Conservation (phyloP, 2,329 filamentous ascomycete species). For the Aspergillus sp. region DNA sequence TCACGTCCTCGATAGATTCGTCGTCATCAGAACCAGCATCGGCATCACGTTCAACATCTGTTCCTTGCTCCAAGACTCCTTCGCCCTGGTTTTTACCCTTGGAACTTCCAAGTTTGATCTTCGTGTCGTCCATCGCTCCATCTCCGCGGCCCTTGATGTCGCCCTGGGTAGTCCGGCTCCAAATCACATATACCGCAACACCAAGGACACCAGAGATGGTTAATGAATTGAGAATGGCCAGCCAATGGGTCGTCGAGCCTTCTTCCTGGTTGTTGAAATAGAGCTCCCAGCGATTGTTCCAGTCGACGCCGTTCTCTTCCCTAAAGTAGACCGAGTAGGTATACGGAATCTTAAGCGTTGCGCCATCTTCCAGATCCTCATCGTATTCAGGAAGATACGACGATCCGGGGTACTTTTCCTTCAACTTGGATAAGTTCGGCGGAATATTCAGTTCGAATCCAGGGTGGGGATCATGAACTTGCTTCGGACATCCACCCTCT, state of each 20-base stretch:
- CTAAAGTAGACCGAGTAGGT: conserved; percentile 88
- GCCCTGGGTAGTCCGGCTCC: conserved; percentile 68
- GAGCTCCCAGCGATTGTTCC: conserved; percentile 78
- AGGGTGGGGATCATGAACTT: conserved; percentile 57
- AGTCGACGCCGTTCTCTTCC: conserved; percentile 72
- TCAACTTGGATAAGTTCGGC: conserved; percentile 53
- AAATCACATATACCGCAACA: conserved; percentile 71
- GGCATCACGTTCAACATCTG: conserved; percentile 46
- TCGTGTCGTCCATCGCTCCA: conserved; percentile 59
- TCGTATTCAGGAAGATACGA: conserved; percentile 54
- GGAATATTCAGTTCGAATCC: conserved; percentile 64
- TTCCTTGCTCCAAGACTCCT: conserved; percentile 53
- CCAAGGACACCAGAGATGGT: conserved; percentile 75
- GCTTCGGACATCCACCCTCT: conserved; percentile 59
- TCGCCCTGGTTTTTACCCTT: conserved; percentile 48
- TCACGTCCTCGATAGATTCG: conserved; percentile 68
- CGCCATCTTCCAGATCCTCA: conserved; percentile 55
- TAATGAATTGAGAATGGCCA: conserved; percentile 80
- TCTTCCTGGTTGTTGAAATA: conserved; percentile 87
- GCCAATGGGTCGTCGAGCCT: conserved; percentile 74
- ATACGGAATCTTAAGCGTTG: conserved; percentile 68
- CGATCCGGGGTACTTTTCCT: conserved; percentile 51
- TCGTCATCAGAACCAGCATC: conserved; percentile 59
- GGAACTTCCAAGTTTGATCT: conserved; percentile 43
- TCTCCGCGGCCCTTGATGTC: conserved; percentile 73